phyloP scores from a whole-genome alignment of 116 monocot species.

The Posidonia oceanica region DNA sequence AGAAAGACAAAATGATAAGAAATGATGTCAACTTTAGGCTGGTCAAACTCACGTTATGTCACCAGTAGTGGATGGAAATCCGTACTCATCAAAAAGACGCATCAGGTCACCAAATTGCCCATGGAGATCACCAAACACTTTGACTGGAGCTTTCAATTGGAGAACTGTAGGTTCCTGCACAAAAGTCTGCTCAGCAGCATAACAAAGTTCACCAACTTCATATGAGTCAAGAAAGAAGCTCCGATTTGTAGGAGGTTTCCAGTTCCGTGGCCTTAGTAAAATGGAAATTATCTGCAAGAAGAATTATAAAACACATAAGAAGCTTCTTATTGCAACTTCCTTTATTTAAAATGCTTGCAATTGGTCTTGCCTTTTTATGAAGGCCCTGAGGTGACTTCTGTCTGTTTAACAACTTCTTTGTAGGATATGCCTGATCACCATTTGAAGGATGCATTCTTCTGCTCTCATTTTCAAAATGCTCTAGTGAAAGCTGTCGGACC shows the following conservation, averaged over 20 bases:
- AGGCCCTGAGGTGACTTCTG: constrained; percentile 89
- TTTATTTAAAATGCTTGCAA: neutral
- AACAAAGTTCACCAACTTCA: constrained; percentile 97
- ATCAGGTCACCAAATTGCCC: constrained; percentile 97
- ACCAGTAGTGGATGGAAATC: constrained; percentile 94
- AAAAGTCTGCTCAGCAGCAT: constrained; percentile 96
- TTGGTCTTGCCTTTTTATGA: constrained; percentile 60
- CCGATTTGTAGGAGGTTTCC: constrained; percentile 84
- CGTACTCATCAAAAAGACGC: constrained; percentile 99
- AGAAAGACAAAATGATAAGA: too few relatives aligned
- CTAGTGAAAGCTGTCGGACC: constrained; percentile 83
- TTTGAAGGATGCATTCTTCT: constrained; percentile 93
- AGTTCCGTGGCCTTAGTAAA: constrained; percentile 76
- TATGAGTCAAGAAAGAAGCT: constrained; percentile 86
- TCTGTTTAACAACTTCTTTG: constrained; percentile 58
- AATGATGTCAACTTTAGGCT: too few relatives aligned
- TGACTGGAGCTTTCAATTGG: constrained; percentile 89
- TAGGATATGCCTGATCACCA: constrained; percentile 46
- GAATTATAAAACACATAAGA: constrained; percentile 4
- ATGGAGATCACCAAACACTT: constrained; percentile 98
- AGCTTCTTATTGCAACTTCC: neutral
- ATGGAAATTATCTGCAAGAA: constrained; percentile 72
- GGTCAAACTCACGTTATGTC: constrained; percentile 82
- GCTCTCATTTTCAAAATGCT: constrained; percentile 99
- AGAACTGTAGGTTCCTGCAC: constrained; percentile 95